Conservation (phyloP, 345 rosid species). For the Euphorbia tirucalli region DNA sequence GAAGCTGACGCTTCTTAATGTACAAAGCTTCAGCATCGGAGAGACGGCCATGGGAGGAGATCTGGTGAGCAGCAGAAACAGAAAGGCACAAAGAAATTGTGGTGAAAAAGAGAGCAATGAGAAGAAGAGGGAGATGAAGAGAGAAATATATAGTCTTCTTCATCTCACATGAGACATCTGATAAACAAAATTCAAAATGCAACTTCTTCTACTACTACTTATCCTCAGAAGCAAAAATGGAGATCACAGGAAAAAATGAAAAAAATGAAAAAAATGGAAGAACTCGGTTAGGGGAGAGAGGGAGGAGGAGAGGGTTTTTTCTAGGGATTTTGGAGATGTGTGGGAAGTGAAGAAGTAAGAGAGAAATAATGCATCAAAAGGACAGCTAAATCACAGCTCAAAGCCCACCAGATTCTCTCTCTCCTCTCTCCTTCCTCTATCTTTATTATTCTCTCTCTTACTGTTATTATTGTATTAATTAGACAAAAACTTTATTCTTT, state of each 20-base stretch:
- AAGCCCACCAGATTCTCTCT: conserved; percentile 53
- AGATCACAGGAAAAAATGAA: neutral
- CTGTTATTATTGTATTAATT: too few relatives aligned
- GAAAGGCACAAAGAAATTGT: conserved; percentile 3
- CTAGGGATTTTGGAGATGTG: conserved; percentile 38
- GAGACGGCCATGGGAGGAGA: conserved; percentile 50
- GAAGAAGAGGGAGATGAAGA: conserved; percentile 24
- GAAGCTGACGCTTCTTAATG: conserved; percentile 83
- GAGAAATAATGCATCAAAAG: conserved; percentile 34
- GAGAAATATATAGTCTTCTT: conserved; percentile 43
- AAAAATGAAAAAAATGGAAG: neutral
- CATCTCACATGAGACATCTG: conserved; percentile 85
- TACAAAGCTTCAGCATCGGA: conserved; percentile 52
- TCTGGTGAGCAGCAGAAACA: conserved; percentile 33
- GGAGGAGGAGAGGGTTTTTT: conserved; percentile 26
- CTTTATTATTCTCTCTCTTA: neutral
- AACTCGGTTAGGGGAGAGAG: conserved; percentile 12
- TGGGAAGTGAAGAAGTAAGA: neutral
- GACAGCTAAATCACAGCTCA: conserved; percentile 97
- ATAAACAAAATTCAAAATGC: conserved; percentile 29
- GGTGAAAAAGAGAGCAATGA: conserved; percentile 18
- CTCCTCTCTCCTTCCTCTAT: neutral
- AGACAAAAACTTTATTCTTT: neutral
- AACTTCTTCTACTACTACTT: neutral
- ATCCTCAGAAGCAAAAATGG: too few relatives aligned